Conservation (phyloP, 257 asterid genomes). For the Fraxinus americana region DNA sequence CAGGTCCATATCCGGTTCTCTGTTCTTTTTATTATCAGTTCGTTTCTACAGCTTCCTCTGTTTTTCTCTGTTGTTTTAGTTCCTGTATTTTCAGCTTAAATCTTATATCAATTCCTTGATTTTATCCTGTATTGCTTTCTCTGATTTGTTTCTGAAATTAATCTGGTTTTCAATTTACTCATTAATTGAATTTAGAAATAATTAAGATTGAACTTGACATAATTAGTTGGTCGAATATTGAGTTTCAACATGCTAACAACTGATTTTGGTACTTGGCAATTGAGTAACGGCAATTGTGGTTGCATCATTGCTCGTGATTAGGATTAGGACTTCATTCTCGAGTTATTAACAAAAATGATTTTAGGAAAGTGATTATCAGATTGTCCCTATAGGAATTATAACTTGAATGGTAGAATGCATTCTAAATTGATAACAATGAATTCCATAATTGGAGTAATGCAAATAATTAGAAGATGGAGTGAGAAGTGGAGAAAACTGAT, state of each 20-base stretch:
- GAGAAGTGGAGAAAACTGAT: background rate
- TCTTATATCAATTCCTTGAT: too few species aligned
- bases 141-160: background rate
- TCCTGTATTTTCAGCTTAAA: too few species aligned
- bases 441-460: background rate
- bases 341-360: conserved; percentile 3
- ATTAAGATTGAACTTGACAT: background rate
- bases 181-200: background rate
- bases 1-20: too few species aligned
- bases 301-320: background rate
- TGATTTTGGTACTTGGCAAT: background rate
- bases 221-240: background rate
- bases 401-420: conserved; percentile 15
- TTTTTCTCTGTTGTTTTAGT: too few species aligned
- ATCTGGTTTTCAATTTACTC: background rate
- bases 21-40: too few species aligned
- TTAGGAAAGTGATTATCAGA: conserved; percentile 1
- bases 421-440: background rate
- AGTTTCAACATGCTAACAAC: background rate
- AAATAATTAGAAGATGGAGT: background rate
- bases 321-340: conserved; percentile 11
- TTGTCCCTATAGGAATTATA: background rate
- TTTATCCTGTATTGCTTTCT: background rate
- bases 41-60: too few species aligned
- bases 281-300: background rate